Evolutionary conservation across 1,139 yeast genomes (phyloP).

Genomic region (Hansenula anomala): DNA sequence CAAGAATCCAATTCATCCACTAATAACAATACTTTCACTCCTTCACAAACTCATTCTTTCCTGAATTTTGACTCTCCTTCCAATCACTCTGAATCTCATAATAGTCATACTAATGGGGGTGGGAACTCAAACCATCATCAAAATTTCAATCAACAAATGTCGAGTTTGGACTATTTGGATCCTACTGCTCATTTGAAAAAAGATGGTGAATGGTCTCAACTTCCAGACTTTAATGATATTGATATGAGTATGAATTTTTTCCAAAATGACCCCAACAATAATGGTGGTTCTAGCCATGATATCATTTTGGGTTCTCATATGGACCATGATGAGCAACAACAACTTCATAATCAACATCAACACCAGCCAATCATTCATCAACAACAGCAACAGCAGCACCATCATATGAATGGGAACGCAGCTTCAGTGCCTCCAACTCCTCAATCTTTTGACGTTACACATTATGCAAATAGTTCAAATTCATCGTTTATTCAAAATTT

Average conservation of each 20-base stretch:
- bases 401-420: constrained; percentile 1
- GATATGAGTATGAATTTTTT: constrained; percentile 18
- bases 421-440: constrained; percentile 19
- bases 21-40: background rate
- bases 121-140: no score
- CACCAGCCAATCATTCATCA: no score
- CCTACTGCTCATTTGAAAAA: background rate
- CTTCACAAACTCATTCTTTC: constrained; percentile 1
- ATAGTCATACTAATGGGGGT: no score
- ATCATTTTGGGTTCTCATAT: no score
- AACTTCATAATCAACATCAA: no score
- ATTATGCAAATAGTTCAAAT: constrained; percentile 2
- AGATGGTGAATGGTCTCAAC: constrained; percentile 11
- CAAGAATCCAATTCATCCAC: background rate
- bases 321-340: no score
- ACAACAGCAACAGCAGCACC: background rate
- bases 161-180: background rate
- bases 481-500: constrained; percentile 11
- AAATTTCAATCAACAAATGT: no score
- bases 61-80: constrained; percentile 18
- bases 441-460: constrained; percentile 13
- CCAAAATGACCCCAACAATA: constrained; percentile 8
- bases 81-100: constrained; percentile 8
- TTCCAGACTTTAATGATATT: constrained; percentile 16
- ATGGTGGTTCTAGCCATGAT: no score